These are phyloP conservation scores for Fusarium robinianum DNA, from an alignment of 2,329 filamentous ascomycete species.

Conservation along the genomic window DNA sequence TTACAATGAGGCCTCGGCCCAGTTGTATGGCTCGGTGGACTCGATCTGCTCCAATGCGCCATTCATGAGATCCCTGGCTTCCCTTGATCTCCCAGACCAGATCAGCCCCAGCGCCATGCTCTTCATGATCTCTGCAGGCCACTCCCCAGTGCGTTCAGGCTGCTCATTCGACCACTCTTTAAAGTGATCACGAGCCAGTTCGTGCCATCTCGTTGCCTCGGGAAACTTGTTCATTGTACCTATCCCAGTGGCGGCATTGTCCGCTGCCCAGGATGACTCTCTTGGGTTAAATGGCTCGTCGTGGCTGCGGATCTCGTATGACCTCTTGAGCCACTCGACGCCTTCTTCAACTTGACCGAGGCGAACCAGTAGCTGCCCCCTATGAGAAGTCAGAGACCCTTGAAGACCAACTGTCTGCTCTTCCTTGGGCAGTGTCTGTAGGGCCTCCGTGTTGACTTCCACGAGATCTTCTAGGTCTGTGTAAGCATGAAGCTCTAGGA, in stretches of 20 bases:
- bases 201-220: background rate
- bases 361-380: background rate
- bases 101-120: background rate
- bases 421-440: background rate
- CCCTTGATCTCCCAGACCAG: background rate
- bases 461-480: background rate
- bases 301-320: no score
- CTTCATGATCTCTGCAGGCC: background rate
- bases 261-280: no score
- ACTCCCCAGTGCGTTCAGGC: no score
- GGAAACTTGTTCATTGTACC: no score
- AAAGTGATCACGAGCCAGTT: background rate
- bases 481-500: background rate
- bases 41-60: background rate
- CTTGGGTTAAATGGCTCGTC: no score
- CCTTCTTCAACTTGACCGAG: background rate
- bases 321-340: background rate
- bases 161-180: background rate
- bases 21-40: background rate
- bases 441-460: background rate
- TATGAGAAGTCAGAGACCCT: background rate
- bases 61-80: background rate
- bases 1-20: slow-evolving; percentile 5
- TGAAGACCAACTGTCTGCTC: background rate
- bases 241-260: no score